Base-by-base conservation (phyloP, 2,329 filamentous ascomycete genomes). In the Malbranchea zuffiana region DNA sequence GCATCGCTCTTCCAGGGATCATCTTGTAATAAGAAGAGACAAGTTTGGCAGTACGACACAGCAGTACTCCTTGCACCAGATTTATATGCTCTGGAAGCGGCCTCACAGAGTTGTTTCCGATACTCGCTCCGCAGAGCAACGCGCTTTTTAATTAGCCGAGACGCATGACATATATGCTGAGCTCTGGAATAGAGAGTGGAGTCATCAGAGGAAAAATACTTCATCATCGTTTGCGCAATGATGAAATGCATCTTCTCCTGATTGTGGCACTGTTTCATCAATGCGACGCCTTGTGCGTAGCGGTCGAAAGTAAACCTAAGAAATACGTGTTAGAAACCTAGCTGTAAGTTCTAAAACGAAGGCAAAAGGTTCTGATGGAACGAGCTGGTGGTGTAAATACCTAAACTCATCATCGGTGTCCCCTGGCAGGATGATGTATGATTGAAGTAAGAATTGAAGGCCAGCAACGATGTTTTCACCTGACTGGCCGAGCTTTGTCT, bases 181-280 rank as follows among this genome's bases (percentile, higher is more conserved):
- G 85, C 83, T 42, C 80, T 79, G 41, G 74, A 78, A 51, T 92
- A 86, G 8, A 78, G 69, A 17, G 72, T 70, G 33, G 69, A 69
- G 1, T 73, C 66, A 42, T 85, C 77, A 16, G 71, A 59, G 5
- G 65, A 62, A 15, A 64, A 75, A 48, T 86, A 79, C 47, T 82
- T 81, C 56, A 87, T 74, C 46, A 95, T 74, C 0, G 80, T 80
- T 52, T 84, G 79, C 0, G 83, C 81, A 49, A 95, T 84, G 30
- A 86, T 76, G 49, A 87, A 95, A 58, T 95, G 86, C 87, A 95
- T 95, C 48, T 82, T 81, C 13, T 72, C 66, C 15, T 72, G 64
- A 38, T 81, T 76, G 33, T 62, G 65, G 50, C 74, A 77, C 52
- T 87, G 78, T 44, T 73, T 75, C 35, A 94, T 64, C 4, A 74